Percentiles rank a stretch among this genome's conserved stretches.
phyloP scores from a whole-genome alignment of 805 yeast species.

The Lipomyces yamadae region DNA sequence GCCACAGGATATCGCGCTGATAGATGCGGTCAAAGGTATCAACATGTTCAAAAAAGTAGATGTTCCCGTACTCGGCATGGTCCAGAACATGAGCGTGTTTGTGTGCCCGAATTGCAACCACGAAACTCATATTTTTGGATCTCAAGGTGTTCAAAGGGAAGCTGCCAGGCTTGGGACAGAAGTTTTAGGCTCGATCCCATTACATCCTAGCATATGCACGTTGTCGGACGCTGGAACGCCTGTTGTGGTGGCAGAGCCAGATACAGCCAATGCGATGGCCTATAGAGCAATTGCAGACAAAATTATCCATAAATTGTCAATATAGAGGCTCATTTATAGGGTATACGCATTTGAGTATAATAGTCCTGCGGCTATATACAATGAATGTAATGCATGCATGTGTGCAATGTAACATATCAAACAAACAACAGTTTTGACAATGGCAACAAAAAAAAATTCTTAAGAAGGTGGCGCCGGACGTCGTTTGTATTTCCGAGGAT shows the following conservation, averaged over 20 bases:
- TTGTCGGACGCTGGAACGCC: conserved; percentile 72
- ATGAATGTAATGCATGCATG: neutral
- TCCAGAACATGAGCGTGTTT: conserved; percentile 81
- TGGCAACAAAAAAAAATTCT: neutral
- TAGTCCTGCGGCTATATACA: conserved; percentile 5
- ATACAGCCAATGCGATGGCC: conserved; percentile 48
- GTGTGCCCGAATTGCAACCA: conserved; percentile 77
- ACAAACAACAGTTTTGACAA: neutral
- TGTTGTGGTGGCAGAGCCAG: conserved; percentile 53
- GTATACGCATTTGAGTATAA: neutral
- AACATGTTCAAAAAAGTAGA: conserved; percentile 74
- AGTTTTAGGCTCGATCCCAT: conserved; percentile 69
- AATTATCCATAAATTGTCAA: conserved; percentile 41
- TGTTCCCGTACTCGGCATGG: conserved; percentile 75
- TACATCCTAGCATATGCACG: conserved; percentile 61
- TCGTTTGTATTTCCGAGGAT: conserved; percentile 49
- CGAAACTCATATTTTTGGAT: conserved; percentile 75
- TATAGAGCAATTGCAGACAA: conserved; percentile 57
- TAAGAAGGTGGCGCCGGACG: neutral
- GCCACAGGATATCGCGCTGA: conserved; percentile 81
- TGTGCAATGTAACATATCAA: neutral
- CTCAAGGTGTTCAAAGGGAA: conserved; percentile 59
- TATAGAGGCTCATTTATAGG: conserved; percentile 5
- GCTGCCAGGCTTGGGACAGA: conserved; percentile 55
- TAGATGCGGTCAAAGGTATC: conserved; percentile 80